phyloP scores from a whole-genome alignment of 192 early-diverging fungal genomes.

The Physocladia obscura region DNA sequence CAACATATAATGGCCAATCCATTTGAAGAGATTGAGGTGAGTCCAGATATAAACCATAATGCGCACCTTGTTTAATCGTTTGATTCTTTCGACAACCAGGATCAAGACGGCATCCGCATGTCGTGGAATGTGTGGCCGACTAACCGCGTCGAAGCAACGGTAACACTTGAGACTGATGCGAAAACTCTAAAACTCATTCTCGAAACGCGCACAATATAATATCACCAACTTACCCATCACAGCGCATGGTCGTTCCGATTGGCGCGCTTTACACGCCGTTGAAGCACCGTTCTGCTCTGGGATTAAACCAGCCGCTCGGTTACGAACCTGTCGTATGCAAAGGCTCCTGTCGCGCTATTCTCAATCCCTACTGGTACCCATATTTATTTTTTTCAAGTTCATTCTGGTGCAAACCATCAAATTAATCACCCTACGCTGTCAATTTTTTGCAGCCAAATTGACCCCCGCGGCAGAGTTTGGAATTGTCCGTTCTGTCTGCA shows the following conservation, averaged over 20 bases:
- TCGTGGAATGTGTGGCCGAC: conserved; percentile 99
- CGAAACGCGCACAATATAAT: no score
- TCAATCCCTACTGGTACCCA: conserved; percentile 94
- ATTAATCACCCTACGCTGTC: no score
- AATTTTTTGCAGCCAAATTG: conserved; percentile 77
- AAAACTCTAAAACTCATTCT: no score
- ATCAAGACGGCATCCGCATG: conserved; percentile 91
- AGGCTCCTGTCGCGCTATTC: conserved; percentile 88
- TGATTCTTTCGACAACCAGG: conserved; percentile 50
- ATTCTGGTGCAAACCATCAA: background rate
- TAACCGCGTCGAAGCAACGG: conserved; percentile 86
- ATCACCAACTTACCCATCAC: no score
- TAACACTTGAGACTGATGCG: no score
- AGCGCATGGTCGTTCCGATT: conserved; percentile 90
- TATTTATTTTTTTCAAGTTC: background rate
- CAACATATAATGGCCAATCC: conserved; percentile 39
- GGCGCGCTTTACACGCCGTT: conserved; percentile 89
- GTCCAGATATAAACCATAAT: no score
- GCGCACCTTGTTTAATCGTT: conserved; percentile 24
- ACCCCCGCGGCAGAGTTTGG: conserved; percentile 94
- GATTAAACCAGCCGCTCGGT: conserved; percentile 64
- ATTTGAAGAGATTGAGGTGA: conserved; percentile 51
- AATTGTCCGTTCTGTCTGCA: conserved; percentile 97
- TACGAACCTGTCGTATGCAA: conserved; percentile 99
- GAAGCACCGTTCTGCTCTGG: conserved; percentile 69